Evolutionary conservation across 176 grass and related monocot genomes (phyloP), one percentile per base, ranked within the genome.

Genomic region (Tillandsia fasciculata): DNA sequence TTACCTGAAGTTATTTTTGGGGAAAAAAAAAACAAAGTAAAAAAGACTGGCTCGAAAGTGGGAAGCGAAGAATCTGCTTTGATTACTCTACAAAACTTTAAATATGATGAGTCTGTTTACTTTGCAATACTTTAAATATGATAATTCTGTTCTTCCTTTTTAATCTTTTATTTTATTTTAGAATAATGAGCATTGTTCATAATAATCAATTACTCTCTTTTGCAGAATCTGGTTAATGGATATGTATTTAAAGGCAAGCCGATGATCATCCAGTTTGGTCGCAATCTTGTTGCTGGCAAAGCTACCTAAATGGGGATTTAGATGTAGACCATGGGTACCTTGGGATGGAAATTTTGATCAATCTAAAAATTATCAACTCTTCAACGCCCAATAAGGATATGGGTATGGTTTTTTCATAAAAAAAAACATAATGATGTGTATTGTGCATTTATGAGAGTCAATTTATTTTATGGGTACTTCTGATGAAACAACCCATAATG

Each of bases 251-350:
- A 92, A 83, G 86, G 93, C 53, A 97, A 97, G 63, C 86, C 86
- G 3, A 90, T 92, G 72, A 90, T 97, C 65, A 92, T 97, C 69
- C 93, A 97, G 50, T 92, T 97, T 65, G 93, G 86, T 51, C 88
- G 93, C 14, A 96, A 82, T 69, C 84, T 89, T 82, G 78, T 78
- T 81, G 76, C 74, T 48, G 82, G 76, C 68, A 92, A 92, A 89
- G 49, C 74, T 20, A 20, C 20, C 20, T 20, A 20, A 20, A 20
- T 20, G 20, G 20, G 20, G 20, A 20, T 20, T 20, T 20, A 20
- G 20, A 20, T 20, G 20, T 20, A 20, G 20, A 20, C 20, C 20
- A 20, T 20, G 20, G 20, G 20, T 20, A 20, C 20, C 20, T 20
- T 20, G 20, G 20, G 20, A 20, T 20, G 20, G 20, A n/a, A 15